Evolutionary conservation across 2,329 filamentous ascomycete genomes (phyloP).

Genomic region (Fusarium drepaniforme): DNA sequence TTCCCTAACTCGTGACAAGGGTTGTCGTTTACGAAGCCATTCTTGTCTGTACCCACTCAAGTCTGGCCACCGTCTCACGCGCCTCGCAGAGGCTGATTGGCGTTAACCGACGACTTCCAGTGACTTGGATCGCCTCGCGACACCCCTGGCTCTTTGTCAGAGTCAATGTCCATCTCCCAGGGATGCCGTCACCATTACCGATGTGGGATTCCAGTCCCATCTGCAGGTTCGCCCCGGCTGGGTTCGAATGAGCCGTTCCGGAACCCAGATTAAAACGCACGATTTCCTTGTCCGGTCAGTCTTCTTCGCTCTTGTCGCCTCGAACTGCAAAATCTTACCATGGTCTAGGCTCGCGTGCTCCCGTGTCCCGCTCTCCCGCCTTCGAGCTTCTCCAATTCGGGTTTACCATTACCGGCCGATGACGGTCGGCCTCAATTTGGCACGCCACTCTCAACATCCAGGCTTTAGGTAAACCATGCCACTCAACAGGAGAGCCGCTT

Average conservation of each 20-base stretch:
- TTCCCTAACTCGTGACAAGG: conserved; percentile 38
- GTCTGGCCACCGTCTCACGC: conserved; percentile 34
- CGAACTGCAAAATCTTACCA: conserved; percentile 3
- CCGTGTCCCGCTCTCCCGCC: conserved; percentile 2
- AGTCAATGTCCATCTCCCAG: conserved; percentile 13
- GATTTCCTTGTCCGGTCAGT: not conserved
- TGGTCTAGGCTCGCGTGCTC: conserved; percentile 4
- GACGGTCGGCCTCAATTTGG: conserved; percentile 16
- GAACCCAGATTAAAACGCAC: not conserved
- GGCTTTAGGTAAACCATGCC: conserved; percentile 18
- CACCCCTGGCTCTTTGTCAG: conserved; percentile 25
- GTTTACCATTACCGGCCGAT: not conserved
- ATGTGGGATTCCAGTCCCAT: conserved; percentile 19
- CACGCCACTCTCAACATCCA: conserved; percentile 19
- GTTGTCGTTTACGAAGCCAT: conserved; percentile 35
- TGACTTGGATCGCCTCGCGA: conserved; percentile 34
- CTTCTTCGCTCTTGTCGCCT: conserved; percentile 7
- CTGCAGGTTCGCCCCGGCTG: conserved; percentile 21
- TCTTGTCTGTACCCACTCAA: conserved; percentile 32
- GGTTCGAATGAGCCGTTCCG: conserved; percentile 8
- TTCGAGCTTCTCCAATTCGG: not conserved
- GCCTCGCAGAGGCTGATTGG: conserved; percentile 39
- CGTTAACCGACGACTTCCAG: conserved; percentile 25
- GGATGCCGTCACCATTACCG: conserved; percentile 25
- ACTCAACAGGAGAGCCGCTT: conserved; percentile 13